phyloP scores from a whole-genome alignment of 176 grass and related monocot species.

The Musa beccarii region DNA sequence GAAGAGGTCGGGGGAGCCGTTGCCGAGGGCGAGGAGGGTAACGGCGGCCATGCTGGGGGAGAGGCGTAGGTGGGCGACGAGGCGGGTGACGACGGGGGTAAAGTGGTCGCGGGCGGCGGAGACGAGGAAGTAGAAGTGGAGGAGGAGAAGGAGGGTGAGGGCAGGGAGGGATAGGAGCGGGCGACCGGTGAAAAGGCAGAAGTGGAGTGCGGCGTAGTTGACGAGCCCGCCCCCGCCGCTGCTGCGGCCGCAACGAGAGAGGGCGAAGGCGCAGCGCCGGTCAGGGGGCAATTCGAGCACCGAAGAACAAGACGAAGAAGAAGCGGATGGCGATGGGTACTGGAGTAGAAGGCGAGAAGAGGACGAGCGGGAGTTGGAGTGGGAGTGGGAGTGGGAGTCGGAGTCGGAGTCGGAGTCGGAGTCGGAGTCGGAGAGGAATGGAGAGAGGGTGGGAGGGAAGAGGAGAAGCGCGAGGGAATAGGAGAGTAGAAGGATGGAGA shows the following conservation, averaged over 20 bases:
- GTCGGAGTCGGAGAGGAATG: neutral
- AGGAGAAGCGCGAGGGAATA: slow-evolving; percentile 13
- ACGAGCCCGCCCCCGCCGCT: slow-evolving; percentile 32
- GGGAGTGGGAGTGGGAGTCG: neutral
- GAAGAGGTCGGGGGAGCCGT: slow-evolving; percentile 77
- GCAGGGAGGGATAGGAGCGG: slow-evolving; percentile 42
- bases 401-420: neutral
- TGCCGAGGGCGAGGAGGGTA: slow-evolving; percentile 88
- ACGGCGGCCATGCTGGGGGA: slow-evolving; percentile 81
- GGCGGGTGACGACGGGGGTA: slow-evolving; percentile 55
- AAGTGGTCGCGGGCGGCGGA: slow-evolving; percentile 43
- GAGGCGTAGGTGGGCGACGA: slow-evolving; percentile 49
- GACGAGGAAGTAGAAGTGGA: slow-evolving; percentile 74
- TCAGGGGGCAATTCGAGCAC: neutral
- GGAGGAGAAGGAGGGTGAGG: slow-evolving; percentile 37
- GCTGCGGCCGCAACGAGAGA: slow-evolving; percentile 14
- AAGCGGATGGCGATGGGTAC: slow-evolving; percentile 11
- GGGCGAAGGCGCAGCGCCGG: slow-evolving; percentile 9
- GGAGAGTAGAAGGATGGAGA: slow-evolving; percentile 7
- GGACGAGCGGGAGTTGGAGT: neutral
- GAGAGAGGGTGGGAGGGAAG: neutral
- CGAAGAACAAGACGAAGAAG: slow-evolving; percentile 10
- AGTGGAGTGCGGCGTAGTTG: slow-evolving; percentile 59
- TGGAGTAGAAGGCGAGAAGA: neutral
- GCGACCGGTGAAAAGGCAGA: slow-evolving; percentile 37